These are phyloP conservation scores for Fraxinus paxiana DNA, from an alignment of 305 asterid species.

Conservation along the genomic window DNA sequence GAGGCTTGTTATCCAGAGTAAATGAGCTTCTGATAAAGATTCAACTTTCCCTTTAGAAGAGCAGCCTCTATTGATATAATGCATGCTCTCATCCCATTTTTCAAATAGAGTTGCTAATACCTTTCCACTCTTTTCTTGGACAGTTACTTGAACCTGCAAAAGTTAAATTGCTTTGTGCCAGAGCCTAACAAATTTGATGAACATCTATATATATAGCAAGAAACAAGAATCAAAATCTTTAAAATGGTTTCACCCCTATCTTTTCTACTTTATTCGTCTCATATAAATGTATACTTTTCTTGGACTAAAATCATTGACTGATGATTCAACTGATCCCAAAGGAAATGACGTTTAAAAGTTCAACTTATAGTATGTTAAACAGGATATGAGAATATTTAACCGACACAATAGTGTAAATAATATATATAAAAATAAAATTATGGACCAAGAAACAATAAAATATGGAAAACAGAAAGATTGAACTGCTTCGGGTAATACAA, in stretches of 20 bases:
- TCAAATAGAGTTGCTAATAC: constrained; percentile 23
- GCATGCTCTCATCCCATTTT: constrained; percentile 29
- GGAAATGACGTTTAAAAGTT: background rate
- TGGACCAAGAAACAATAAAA: background rate
- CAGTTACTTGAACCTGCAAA: constrained; percentile 26
- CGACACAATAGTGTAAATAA: background rate
- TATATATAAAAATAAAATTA: background rate
- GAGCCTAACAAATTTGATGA: background rate
- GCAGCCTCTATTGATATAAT: constrained; percentile 18
- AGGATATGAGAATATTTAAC: background rate
- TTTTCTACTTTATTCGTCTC: background rate
- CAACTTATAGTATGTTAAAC: background rate
- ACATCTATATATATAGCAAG: background rate
- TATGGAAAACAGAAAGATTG: background rate
- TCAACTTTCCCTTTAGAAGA: constrained; percentile 5
- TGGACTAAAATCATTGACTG: background rate
- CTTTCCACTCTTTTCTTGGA: constrained; percentile 24
- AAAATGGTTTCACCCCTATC: background rate
- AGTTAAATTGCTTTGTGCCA: background rate
- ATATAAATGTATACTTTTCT: background rate
- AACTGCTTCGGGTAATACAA: background rate
- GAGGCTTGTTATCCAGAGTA: constrained; percentile 25
- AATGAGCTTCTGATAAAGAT: constrained; percentile 14
- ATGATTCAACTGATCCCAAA: constrained; percentile 25
- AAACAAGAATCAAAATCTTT: background rate